Evolutionary conservation across 352 stramenopile genomes (phyloP).

Genomic region (Phytophthora colocasiae): DNA sequence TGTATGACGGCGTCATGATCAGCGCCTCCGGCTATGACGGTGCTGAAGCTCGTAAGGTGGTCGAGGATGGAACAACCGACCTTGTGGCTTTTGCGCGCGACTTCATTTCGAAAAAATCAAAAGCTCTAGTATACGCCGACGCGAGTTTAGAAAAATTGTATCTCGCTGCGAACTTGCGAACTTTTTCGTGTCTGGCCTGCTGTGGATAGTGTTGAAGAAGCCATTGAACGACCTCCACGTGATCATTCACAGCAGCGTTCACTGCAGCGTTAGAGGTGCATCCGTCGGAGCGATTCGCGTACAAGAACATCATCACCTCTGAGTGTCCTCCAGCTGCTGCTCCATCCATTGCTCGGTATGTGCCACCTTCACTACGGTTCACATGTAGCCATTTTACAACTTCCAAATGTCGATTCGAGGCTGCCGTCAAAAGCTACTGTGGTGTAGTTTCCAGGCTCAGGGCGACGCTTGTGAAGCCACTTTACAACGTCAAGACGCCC

Average conservation of each 20-base stretch:
- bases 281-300: conserved; percentile 28
- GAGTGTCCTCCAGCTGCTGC: conserved; percentile 41
- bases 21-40: conserved; percentile 52
- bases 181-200: conserved; percentile 30
- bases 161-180: conserved; percentile 34
- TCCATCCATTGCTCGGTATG: conserved; percentile 39
- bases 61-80: conserved; percentile 50
- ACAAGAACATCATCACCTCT: conserved; percentile 43
- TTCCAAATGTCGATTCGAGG: conserved; percentile 34
- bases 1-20: conserved; percentile 63
- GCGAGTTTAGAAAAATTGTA: conserved; percentile 39
- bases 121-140: conserved; percentile 13
- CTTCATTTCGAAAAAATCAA: conserved; percentile 68
- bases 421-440: conserved; percentile 42
- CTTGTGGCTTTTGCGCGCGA: conserved; percentile 61
- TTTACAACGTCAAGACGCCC: conserved; percentile 41
- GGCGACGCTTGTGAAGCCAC: conserved; percentile 36
- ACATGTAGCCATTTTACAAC: conserved; percentile 37
- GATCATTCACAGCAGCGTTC: conserved; percentile 33
- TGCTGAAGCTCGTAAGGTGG: conserved; percentile 37
- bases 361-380: conserved; percentile 37
- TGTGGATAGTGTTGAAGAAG: conserved; percentile 42
- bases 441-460: conserved; percentile 34
- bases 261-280: conserved; percentile 38
- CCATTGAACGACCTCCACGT: conserved; percentile 43